phyloP scores from a whole-genome alignment of 1,139 yeast genomes.

The Candida tunisiensis region DNA sequence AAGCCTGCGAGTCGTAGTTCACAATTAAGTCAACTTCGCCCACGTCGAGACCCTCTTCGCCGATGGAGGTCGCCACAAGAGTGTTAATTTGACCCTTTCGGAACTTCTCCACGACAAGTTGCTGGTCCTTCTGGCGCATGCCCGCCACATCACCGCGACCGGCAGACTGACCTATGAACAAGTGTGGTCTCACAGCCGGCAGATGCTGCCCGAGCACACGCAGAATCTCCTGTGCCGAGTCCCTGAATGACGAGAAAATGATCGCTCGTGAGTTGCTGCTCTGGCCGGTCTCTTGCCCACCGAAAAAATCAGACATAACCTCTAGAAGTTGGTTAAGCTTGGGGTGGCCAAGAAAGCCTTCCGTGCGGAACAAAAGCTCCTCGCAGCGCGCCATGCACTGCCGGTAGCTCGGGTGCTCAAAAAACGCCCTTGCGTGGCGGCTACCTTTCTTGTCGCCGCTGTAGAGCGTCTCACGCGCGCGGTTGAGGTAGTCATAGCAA shows the following conservation, averaged over 20 bases:
- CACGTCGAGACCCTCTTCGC: conserved; percentile 96
- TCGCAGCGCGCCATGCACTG: conserved; percentile 31
- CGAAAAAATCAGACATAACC: conserved; percentile 42
- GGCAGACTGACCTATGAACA: conserved; percentile 71
- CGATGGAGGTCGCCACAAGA: conserved; percentile 90
- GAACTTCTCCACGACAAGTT: conserved; percentile 52
- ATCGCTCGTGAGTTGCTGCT: conserved; percentile 50
- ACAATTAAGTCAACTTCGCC: conserved; percentile 87
- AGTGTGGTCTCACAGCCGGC: conserved; percentile 45
- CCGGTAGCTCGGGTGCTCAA: conserved; percentile 31
- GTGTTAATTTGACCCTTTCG: conserved; percentile 57
- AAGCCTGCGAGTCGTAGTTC: conserved; percentile 83
- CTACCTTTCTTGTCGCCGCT: conserved; percentile 3
- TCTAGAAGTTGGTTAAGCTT: conserved; percentile 47
- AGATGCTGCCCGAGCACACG: conserved; percentile 37
- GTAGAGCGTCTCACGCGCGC: conserved; percentile 21
- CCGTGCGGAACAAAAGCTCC: conserved; percentile 14
- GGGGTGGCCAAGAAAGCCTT: conserved; percentile 46
- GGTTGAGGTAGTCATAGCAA: conserved; percentile 35
- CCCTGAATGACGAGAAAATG: conserved; percentile 75
- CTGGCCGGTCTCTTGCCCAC: too few relatives aligned
- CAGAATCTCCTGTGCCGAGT: conserved; percentile 78
- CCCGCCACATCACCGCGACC: conserved; percentile 7
- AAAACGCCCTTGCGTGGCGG: conserved; percentile 22
- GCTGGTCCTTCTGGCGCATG: conserved; percentile 27